Conservation (phyloP, 148 eudicot species). For the Diospyros kaki region DNA sequence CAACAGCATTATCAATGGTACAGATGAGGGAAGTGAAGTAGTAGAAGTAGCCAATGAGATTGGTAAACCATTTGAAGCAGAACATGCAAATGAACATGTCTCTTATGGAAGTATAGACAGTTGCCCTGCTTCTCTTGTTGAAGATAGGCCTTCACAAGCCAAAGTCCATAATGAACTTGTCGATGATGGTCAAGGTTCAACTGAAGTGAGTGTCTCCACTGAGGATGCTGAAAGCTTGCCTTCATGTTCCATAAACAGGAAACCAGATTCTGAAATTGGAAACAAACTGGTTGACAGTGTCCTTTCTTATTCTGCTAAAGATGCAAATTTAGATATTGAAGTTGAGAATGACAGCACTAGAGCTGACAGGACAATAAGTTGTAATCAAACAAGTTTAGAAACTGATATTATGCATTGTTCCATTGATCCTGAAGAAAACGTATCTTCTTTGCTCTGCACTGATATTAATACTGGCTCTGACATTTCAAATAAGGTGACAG, state of each 20-base stretch:
- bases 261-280: slow-evolving; percentile 12
- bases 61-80: slow-evolving; percentile 10
- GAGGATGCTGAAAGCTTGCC: slow-evolving; percentile 18
- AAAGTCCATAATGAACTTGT: slow-evolving; percentile 1
- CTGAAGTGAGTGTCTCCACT: slow-evolving; percentile 17
- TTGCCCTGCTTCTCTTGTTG: slow-evolving; percentile 1
- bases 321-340: slow-evolving; percentile 17
- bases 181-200: neutral
- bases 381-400: slow-evolving; percentile 15
- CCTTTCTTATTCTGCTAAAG: slow-evolving; percentile 16
- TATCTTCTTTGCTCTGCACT: slow-evolving; percentile 1
- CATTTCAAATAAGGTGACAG: slow-evolving; percentile 14
- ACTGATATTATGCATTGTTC: slow-evolving; percentile 31
- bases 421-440: slow-evolving; percentile 21
- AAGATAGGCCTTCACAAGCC: neutral
- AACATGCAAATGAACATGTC: neutral
- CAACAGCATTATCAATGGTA: neutral
- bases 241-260: slow-evolving; percentile 15
- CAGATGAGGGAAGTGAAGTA: slow-evolving; percentile 19
- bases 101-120: neutral
- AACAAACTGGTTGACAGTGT: neutral
- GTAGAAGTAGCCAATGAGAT: slow-evolving; percentile 19
- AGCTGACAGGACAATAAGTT: slow-evolving; percentile 19
- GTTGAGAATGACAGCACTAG: slow-evolving; percentile 21
- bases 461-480: slow-evolving; percentile 20